These are phyloP conservation scores for Solanum piurae DNA, from an alignment of 257 asterid genomes.

Conservation along the genomic window DNA sequence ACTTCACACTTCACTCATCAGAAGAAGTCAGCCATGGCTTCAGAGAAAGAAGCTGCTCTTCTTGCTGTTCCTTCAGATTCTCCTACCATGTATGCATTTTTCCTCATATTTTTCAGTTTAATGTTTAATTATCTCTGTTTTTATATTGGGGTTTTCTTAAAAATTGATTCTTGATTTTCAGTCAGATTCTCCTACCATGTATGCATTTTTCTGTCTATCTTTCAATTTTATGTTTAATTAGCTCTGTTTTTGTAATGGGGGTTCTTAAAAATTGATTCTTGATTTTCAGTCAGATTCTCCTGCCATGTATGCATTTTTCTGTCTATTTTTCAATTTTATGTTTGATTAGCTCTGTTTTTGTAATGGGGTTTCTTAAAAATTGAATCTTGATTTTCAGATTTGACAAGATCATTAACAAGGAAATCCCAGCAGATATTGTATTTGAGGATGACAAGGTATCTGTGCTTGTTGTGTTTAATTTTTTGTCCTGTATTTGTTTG, in stretches of 20 bases:
- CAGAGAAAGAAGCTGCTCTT: slow-evolving; percentile 87
- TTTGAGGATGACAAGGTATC: slow-evolving; percentile 85
- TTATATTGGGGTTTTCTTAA: not conserved
- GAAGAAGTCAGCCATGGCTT: slow-evolving; percentile 46
- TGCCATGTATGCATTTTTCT: slow-evolving; percentile 37
- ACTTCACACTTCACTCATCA: slow-evolving; percentile 29
- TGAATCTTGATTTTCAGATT: slow-evolving; percentile 42
- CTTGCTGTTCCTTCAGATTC: slow-evolving; percentile 64
- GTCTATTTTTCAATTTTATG: not conserved
- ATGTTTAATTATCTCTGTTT: not conserved
- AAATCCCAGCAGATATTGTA: slow-evolving; percentile 69
- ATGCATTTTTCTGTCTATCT: not conserved
- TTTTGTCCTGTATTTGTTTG: not conserved
- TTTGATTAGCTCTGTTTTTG: not conserved
- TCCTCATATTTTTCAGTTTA: not conserved
- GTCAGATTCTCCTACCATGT: slow-evolving; percentile 46
- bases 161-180: slow-evolving; percentile 9
- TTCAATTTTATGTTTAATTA: not conserved
- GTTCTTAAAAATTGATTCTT: not conserved
- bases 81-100: slow-evolving; percentile 20
- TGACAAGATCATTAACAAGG: slow-evolving; percentile 80
- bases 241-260: not conserved
- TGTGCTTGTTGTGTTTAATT: not conserved
- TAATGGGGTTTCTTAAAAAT: not conserved
- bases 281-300: slow-evolving; percentile 16